These are phyloP conservation scores for Podaxis carcinomalis DNA, from an alignment of 768 basidiomycete species.

Conservation along the genomic window DNA sequence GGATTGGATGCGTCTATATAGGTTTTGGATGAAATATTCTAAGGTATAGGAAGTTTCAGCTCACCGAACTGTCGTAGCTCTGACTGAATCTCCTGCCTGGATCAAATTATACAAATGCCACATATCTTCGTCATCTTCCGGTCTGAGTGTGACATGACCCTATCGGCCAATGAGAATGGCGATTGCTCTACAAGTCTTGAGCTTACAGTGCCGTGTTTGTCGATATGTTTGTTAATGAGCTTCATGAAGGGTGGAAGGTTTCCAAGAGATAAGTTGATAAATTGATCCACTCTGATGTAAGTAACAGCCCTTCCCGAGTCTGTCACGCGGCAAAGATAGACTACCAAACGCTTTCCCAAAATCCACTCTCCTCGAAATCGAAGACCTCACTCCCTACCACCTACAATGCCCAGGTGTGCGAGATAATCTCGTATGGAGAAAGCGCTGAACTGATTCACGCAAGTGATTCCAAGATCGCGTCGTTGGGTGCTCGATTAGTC, in stretches of 20 bases:
- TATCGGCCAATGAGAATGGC: slow-evolving; percentile 33
- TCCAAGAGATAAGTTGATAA: background rate
- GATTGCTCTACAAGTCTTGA: slow-evolving; percentile 15
- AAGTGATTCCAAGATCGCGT: slow-evolving; percentile 43
- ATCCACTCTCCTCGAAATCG: background rate
- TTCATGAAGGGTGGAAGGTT: slow-evolving; percentile 55
- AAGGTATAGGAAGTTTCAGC: slow-evolving; percentile 14
- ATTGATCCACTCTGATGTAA: slow-evolving; percentile 3
- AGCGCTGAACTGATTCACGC: background rate
- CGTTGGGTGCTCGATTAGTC: slow-evolving; percentile 55
- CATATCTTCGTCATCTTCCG: slow-evolving; percentile 99
- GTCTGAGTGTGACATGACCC: slow-evolving; percentile 93
- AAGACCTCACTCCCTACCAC: background rate
- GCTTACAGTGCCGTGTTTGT: slow-evolving; percentile 78
- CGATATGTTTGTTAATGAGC: slow-evolving; percentile 75
- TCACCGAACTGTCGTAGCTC: slow-evolving; percentile 81
- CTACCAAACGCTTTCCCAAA: background rate
- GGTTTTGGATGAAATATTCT: background rate
- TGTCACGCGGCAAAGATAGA: slow-evolving; percentile 2
- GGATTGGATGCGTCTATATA: slow-evolving; percentile 74
- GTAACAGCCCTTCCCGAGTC: background rate
- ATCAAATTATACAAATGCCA: slow-evolving; percentile 99
- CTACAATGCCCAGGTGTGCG: slow-evolving; percentile 17
- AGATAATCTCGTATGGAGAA: background rate
- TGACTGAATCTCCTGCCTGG: slow-evolving; percentile 79